Base-by-base conservation (phyloP, 306 rosid genomes). In the Psophocarpus tetragonolobus region DNA sequence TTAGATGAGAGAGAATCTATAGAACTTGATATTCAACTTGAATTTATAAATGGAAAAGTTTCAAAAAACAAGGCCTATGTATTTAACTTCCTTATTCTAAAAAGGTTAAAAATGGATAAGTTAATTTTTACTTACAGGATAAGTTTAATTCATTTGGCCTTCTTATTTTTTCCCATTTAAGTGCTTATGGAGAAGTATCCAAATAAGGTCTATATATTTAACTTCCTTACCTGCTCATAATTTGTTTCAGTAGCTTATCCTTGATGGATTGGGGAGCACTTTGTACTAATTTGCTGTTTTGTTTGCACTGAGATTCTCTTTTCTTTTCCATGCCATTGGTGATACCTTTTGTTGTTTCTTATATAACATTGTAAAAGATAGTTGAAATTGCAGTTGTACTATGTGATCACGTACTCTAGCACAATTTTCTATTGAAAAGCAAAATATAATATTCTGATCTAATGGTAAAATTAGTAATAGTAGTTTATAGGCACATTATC, bases 181-280 rank as follows among this genome's bases (percentile, higher is more conserved):
- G 9, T 18, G 2, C 20, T 1, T 45, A 45, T 14, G 12, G 7
- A 26, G 18, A 57, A 57, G 1, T 57, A 57, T 57, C 8, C 3
- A 13, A 27, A 57, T 9, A 12, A 12, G 18, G 6, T 6, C 30
- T 23, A 24, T 54, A 26, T 10, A 9, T 21, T 53, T 68, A 69
- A 33, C 58, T 54, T 17, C 13, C 29, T 62, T 51, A 6, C 71
- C 29, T 66, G 4, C 58, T 15, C 33, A 4, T 67, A 24, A 24
- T 57, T 56, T 83, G 44, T 78, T 38, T 47, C 69, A 20, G 6
- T 41, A 45, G 73, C 20, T 39, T 73, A 60, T 63, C 62, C 39
- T 74, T 53, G 66, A 57, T 72, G 27, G 38, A 45, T 57, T 33
- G 6, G 21, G 47, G 21, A 53, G 15, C 48, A 13, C 29, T 32